Percentiles rank a stretch among this genome's conserved stretches.
Conservation (phyloP, 306 rosid genomes). For the Medicago arabica region DNA sequence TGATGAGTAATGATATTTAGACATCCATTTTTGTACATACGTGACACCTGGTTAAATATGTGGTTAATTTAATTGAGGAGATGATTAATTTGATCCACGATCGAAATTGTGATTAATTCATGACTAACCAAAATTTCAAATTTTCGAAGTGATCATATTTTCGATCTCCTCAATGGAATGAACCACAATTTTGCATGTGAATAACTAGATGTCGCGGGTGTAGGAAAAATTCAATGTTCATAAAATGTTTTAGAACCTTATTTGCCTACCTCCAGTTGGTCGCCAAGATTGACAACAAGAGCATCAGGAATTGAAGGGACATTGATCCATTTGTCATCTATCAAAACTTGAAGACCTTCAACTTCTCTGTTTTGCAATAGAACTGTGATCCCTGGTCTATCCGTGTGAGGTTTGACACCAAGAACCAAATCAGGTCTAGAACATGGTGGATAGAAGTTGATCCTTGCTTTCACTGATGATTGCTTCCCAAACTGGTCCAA, state of each 20-base stretch:
- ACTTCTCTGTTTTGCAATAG: slow-evolving; percentile 65
- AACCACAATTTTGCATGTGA: no score
- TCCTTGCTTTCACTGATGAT: slow-evolving; percentile 42
- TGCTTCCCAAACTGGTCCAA: slow-evolving; percentile 55
- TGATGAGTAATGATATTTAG: no score
- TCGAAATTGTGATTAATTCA: no score
- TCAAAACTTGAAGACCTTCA: slow-evolving; percentile 68
- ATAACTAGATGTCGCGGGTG: no score
- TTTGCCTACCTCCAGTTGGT: slow-evolving; percentile 64
- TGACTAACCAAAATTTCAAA: no score
- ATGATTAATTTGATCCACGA: no score
- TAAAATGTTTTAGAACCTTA: not conserved
- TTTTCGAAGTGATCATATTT: no score
- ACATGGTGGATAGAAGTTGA: slow-evolving; percentile 67
- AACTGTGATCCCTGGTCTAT: slow-evolving; percentile 61
- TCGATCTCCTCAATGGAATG: no score
- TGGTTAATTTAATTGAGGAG: no score
- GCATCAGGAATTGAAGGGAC: slow-evolving; percentile 67
- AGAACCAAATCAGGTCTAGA: slow-evolving; percentile 68
- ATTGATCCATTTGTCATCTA: slow-evolving; percentile 54
- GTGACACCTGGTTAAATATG: no score
- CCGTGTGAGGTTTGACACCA: slow-evolving; percentile 73
- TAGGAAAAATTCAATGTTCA: no score
- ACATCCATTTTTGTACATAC: no score
- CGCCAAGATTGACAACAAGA: slow-evolving; percentile 68